Evolutionary conservation across 1,284 basidiomycete genomes (phyloP).

Genomic region (Chiua sp.): DNA sequence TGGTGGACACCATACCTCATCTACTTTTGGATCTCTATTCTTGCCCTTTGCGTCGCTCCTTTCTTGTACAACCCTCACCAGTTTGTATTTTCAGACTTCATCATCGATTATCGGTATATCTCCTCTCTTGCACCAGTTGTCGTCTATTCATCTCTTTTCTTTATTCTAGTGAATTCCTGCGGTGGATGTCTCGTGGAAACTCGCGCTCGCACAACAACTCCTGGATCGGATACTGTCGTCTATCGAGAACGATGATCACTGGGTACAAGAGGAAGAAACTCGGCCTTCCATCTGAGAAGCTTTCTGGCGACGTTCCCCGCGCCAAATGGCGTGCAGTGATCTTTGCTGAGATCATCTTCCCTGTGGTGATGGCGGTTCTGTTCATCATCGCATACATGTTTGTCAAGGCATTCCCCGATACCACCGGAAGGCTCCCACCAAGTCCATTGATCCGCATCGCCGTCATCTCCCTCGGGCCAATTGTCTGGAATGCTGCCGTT

Average conservation of each 20-base stretch:
- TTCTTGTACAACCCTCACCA: conserved; percentile 99
- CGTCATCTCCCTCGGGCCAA: conserved; percentile 92
- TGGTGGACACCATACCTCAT: conserved; percentile 91
- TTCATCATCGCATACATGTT: conserved; percentile 93
- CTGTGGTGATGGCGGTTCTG: conserved; percentile 80
- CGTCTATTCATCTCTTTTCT: conserved; percentile 15
- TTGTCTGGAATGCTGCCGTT: conserved; percentile 94
- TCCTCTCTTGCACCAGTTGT: background rate
- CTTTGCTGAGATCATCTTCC: conserved; percentile 88
- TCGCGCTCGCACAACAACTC: conserved; percentile 96
- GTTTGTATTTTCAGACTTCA: conserved; percentile 93
- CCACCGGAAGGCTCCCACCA: conserved; percentile 69
- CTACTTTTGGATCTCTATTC: conserved; percentile 95
- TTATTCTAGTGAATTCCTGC: conserved; percentile 79
- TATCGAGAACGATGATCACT: conserved; percentile 94
- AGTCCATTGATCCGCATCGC: conserved; percentile 90
- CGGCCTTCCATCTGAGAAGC: conserved; percentile 93
- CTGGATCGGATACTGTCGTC: conserved; percentile 96
- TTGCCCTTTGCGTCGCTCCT: conserved; percentile 88
- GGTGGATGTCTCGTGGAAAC: conserved; percentile 98
- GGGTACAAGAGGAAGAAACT: conserved; percentile 98
- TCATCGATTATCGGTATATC: conserved; percentile 91
- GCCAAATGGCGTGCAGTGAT: conserved; percentile 91
- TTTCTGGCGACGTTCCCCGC: conserved; percentile 90
- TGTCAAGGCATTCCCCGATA: conserved; percentile 81